phyloP scores from a whole-genome alignment of 169 alveolate genomes.

The Plasmodium inui region DNA sequence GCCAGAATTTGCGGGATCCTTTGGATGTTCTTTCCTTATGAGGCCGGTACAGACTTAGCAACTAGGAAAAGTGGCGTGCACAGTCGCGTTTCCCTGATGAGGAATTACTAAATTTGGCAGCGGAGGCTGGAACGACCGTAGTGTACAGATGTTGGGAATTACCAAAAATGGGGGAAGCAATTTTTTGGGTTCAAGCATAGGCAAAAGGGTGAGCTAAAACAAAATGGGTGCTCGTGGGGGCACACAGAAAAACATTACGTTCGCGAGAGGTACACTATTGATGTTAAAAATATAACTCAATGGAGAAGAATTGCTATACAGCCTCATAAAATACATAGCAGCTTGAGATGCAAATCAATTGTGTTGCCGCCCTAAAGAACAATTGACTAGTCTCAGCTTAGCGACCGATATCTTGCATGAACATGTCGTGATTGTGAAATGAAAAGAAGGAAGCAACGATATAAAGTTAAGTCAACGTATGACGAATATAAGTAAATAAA shows the following conservation, averaged over 20 bases:
- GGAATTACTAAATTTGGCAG: neutral
- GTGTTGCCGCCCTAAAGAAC: neutral
- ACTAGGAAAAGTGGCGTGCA: neutral
- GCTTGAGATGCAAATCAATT: neutral
- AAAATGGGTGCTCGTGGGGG: neutral
- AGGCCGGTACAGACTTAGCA: neutral
- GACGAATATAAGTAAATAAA: no score
- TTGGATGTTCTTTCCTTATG: neutral
- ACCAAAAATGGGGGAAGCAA: neutral
- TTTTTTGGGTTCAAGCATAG: neutral
- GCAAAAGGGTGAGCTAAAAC: neutral
- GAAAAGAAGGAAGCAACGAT: neutral
- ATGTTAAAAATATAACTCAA: neutral
- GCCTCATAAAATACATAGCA: neutral
- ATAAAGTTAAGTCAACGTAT: neutral
- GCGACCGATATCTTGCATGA: neutral
- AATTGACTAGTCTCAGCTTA: neutral
- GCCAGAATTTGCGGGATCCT: neutral
- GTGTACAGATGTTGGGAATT: neutral
- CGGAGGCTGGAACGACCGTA: neutral
- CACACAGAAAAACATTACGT: neutral
- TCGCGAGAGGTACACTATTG: neutral
- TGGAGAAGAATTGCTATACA: neutral
- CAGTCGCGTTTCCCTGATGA: neutral
- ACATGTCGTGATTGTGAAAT: neutral